Evolutionary conservation across 2,329 filamentous ascomycete species (phyloP).

Genomic region (Monilinia fructigena): DNA sequence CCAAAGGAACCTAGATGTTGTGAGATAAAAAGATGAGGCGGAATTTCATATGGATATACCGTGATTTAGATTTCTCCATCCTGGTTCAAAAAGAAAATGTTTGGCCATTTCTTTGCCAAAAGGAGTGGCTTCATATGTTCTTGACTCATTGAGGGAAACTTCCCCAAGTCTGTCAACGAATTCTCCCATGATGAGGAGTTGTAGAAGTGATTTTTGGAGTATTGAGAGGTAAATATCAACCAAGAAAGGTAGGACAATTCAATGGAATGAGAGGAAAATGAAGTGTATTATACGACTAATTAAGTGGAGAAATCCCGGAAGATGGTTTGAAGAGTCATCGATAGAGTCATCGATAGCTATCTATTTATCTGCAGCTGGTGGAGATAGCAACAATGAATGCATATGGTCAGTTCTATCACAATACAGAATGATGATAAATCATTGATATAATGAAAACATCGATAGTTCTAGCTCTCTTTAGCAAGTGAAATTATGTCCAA

Average conservation of each 20-base stretch:
- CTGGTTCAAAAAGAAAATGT: conserved; percentile 39
- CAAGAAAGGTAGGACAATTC: not conserved
- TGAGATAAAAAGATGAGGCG: not conserved
- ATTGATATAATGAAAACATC: not conserved
- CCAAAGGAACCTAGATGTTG: conserved; percentile 67
- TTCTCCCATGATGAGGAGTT: conserved; percentile 17
- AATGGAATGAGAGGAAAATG: not conserved
- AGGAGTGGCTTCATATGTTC: conserved; percentile 32
- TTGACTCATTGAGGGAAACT: conserved; percentile 27
- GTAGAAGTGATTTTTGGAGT: not conserved
- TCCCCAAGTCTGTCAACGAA: conserved; percentile 27
- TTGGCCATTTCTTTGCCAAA: conserved; percentile 41
- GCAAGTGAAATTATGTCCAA: not conserved
- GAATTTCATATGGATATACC: conserved; percentile 32
- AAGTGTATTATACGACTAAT: conserved; percentile 1
- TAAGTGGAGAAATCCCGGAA: not conserved
- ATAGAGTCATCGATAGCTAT: conserved; percentile 12
- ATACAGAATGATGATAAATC: not conserved
- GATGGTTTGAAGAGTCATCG: conserved; percentile 2
- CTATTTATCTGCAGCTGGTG: not conserved
- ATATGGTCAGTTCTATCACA: not conserved
- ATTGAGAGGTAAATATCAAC: conserved; percentile 1
- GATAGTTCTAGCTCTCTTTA: not conserved
- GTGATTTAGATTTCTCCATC: conserved; percentile 42
- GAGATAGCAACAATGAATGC: not conserved